A percentile compares a stretch with the other conserved stretches of the same genome.
These are phyloP conservation scores for Angomonas ambiguus DNA, from an alignment of 208 protist genomes.

Conservation along the genomic window DNA sequence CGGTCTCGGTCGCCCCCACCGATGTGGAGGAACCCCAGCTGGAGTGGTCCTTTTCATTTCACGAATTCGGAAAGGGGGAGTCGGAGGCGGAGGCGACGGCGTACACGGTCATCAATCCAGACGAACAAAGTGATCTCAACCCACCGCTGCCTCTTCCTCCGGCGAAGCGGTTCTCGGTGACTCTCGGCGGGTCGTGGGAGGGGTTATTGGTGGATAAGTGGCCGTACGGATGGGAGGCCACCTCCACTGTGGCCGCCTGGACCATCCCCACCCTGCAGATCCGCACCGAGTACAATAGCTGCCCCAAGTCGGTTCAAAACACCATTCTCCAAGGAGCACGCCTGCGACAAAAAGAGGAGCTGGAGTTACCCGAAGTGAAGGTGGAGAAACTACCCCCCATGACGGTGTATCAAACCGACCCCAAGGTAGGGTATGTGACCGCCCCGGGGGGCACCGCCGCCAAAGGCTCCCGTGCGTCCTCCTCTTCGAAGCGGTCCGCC, in stretches of 20 bases:
- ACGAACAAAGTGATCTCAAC: conserved; percentile 79
- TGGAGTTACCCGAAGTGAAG: conserved; percentile 42
- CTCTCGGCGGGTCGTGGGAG: conserved; percentile 77
- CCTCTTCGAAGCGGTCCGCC: not conserved
- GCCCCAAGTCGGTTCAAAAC: conserved; percentile 44
- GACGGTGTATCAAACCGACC: conserved; percentile 50
- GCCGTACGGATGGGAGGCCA: conserved; percentile 80
- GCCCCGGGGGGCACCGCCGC: not conserved
- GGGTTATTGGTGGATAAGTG: conserved; percentile 85
- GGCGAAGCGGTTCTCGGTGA: conserved; percentile 44
- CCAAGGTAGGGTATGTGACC: conserved; percentile 14
- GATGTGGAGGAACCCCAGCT: conserved; percentile 1
- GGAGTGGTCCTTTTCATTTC: conserved; percentile 5
- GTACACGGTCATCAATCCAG: conserved; percentile 19
- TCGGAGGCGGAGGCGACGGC: not conserved
- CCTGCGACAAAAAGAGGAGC: conserved; percentile 55
- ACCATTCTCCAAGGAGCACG: conserved; percentile 52
- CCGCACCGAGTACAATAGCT: conserved; percentile 72
- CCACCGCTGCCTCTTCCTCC: conserved; percentile 55
- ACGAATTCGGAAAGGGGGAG: not conserved
- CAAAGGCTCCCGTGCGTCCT: not conserved
- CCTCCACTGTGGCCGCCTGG: conserved; percentile 71
- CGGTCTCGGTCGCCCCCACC: not conserved
- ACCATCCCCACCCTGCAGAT: conserved; percentile 66
- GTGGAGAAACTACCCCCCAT: conserved; percentile 75